These are phyloP conservation scores for Aristolochia californica DNA, from an alignment of 164 flowering plant species.

Conservation along the genomic window DNA sequence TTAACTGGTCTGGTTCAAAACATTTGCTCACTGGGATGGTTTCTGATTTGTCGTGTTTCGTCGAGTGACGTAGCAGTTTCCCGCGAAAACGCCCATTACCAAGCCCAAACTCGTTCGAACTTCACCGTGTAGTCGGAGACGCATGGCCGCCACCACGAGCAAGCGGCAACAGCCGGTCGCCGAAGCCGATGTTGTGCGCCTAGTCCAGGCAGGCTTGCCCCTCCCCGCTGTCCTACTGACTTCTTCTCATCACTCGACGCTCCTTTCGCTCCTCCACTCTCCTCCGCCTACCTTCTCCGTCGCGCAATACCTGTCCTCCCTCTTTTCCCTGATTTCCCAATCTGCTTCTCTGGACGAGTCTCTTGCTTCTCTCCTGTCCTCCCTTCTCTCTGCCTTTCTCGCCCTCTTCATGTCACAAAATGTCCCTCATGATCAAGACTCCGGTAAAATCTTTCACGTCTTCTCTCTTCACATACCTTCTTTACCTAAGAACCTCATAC, in stretches of 20 bases:
- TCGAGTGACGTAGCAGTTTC: too few species aligned
- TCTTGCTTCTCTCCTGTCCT: constrained; percentile 37
- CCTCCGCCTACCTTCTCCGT: constrained; percentile 38
- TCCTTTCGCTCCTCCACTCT: constrained; percentile 42
- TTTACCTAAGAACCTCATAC: constrained; percentile 16
- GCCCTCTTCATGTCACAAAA: constrained; percentile 38
- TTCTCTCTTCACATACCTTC: constrained; percentile 26
- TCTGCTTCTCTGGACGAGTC: constrained; percentile 21
- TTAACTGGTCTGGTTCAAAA: too few species aligned
- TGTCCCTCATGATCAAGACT: constrained; percentile 44
- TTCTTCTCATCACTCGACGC: constrained; percentile 29
- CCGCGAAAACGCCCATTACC: too few species aligned
- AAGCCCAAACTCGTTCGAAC: background rate
- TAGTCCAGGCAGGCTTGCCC: constrained; percentile 28
- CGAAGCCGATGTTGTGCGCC: constrained; percentile 29
- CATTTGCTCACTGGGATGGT: too few species aligned
- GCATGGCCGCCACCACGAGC: constrained; percentile 1
- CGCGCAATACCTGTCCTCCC: constrained; percentile 40
- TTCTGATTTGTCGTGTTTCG: too few species aligned
- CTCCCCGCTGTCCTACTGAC: constrained; percentile 38
- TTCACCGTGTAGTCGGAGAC: background rate
- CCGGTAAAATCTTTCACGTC: constrained; percentile 33
- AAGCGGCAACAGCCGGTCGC: constrained; percentile 1
- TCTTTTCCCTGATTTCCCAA: constrained; percentile 40
- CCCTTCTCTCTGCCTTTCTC: constrained; percentile 37